Percentiles rank a stretch among this genome's conserved stretches.
Evolutionary conservation across 208 protist species (phyloP).

Genomic region (Wallacemonas sp.): DNA sequence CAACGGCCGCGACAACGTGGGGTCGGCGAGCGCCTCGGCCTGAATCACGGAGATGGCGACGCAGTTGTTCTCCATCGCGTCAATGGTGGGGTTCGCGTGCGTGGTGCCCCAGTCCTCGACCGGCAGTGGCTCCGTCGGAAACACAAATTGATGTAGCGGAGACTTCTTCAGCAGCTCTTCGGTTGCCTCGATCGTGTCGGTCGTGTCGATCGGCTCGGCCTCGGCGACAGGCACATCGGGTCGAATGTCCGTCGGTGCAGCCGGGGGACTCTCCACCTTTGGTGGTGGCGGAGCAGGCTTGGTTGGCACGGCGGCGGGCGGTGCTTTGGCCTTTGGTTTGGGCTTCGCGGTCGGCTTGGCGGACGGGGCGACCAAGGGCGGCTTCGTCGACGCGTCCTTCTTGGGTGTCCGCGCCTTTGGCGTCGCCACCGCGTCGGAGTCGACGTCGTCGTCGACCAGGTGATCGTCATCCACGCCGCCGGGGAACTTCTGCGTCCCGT

Average conservation of each 20-base stretch:
- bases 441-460: background rate
- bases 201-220: background rate
- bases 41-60: slow-evolving; percentile 61
- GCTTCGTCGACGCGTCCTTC: background rate
- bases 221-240: background rate
- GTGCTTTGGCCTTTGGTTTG: slow-evolving; percentile 5
- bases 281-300: background rate
- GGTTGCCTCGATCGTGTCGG: background rate
- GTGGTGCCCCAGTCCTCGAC: slow-evolving; percentile 59
- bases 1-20: too few species aligned
- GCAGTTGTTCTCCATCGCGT: slow-evolving; percentile 78
- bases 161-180: slow-evolving; percentile 9
- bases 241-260: too few species aligned
- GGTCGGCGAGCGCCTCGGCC: slow-evolving; percentile 9
- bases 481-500: too few species aligned
- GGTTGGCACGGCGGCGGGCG: background rate
- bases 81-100: slow-evolving; percentile 34
- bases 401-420: background rate
- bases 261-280: too few species aligned
- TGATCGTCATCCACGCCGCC: background rate
- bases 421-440: background rate
- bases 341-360: background rate
- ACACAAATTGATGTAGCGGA: slow-evolving; percentile 10
- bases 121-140: slow-evolving; percentile 20
- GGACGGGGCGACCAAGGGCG: background rate